phyloP scores from a whole-genome alignment of 2,329 filamentous ascomycete species.

The Pestalotiopsis sp. region DNA sequence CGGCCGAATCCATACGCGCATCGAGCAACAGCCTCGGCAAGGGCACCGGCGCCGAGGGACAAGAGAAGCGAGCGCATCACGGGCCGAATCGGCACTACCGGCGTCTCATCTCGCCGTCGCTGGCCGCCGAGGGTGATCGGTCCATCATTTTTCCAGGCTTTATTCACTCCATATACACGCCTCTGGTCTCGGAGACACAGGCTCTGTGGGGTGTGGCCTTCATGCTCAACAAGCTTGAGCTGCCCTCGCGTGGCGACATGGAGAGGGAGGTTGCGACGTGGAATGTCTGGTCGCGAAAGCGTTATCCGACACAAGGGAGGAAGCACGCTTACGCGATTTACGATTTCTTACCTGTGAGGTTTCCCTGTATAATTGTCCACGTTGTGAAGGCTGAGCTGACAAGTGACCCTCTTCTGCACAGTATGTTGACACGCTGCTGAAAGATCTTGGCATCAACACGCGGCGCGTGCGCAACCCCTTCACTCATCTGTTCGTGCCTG shows the following conservation, averaged over 20 bases:
- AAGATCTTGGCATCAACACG: neutral
- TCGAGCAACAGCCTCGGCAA: no score
- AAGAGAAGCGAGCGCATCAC: neutral
- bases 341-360: no score
- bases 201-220: slow-evolving; percentile 33
- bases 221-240: slow-evolving; percentile 26
- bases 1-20: no score
- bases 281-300: slow-evolving; percentile 34
- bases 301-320: slow-evolving; percentile 32
- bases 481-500: neutral
- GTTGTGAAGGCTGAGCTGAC: no score
- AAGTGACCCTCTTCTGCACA: neutral
- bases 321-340: slow-evolving; percentile 28
- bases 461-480: neutral
- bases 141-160: slow-evolving; percentile 34
- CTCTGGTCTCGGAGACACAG: slow-evolving; percentile 30
- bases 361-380: no score
- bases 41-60: neutral
- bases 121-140: slow-evolving; percentile 24
- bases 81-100: slow-evolving; percentile 10
- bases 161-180: slow-evolving; percentile 32
- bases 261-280: slow-evolving; percentile 31
- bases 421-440: neutral
- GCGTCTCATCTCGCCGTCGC: neutral
- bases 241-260: slow-evolving; percentile 26